phyloP scores from a whole-genome alignment of 192 early-diverging fungal genomes.

The Pilaira anomala region DNA sequence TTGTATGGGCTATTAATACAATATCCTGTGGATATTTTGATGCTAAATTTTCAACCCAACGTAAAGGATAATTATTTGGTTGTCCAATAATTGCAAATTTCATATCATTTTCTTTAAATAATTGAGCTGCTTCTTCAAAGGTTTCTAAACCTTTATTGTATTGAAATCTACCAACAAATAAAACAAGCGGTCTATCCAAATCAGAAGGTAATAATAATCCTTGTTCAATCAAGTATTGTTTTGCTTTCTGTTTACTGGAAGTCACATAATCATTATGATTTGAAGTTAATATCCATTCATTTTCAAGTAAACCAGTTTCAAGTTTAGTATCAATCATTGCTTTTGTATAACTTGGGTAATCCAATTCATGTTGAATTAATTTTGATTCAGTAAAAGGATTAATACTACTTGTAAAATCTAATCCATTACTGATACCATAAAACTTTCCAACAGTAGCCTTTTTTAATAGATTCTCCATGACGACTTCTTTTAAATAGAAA shows the following conservation, averaged over 20 bases:
- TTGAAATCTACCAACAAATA: constrained; percentile 56
- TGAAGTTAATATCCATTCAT: background rate
- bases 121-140: constrained; percentile 35
- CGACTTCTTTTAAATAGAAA: constrained; percentile 54
- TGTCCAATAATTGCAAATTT: constrained; percentile 56
- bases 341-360: constrained; percentile 39
- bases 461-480: constrained; percentile 45
- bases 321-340: background rate
- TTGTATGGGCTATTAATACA: constrained; percentile 33
- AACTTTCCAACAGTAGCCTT: constrained; percentile 43
- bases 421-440: constrained; percentile 53
- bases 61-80: constrained; percentile 47
- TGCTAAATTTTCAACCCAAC: constrained; percentile 35
- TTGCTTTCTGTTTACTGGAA: constrained; percentile 45
- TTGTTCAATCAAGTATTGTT: constrained; percentile 41
- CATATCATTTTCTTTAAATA: constrained; percentile 38
- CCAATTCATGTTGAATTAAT: constrained; percentile 29
- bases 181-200: constrained; percentile 37
- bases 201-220: constrained; percentile 38
- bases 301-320: background rate
- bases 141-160: constrained; percentile 56
- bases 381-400: constrained; percentile 46
- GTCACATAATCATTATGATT: constrained; percentile 9
- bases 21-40: constrained; percentile 39
- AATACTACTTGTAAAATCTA: constrained; percentile 42